phyloP scores from a whole-genome alignment of 1,139 yeast genomes.

The Wickerhamomyces sp. region DNA sequence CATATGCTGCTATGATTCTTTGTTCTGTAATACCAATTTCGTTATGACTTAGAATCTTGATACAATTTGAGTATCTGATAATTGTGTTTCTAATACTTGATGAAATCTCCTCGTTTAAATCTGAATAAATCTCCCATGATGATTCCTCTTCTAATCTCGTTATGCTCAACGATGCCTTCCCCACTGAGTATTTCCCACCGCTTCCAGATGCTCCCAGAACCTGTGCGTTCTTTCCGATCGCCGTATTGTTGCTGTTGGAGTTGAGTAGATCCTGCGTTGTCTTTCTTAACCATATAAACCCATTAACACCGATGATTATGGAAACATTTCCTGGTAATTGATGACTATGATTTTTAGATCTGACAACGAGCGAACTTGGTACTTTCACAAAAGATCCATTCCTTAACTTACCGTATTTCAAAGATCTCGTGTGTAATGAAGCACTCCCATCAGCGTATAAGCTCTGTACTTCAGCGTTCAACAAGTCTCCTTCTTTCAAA shows the following conservation, averaged over 20 bases:
- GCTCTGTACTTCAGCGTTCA: conserved; percentile 95
- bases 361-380: conserved; percentile 75
- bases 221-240: conserved; percentile 33
- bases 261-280: conserved; percentile 39
- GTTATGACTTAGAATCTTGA: conserved; percentile 72
- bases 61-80: conserved; percentile 78
- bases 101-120: conserved; percentile 72
- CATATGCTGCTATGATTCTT: conserved; percentile 77
- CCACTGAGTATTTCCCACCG: conserved; percentile 48
- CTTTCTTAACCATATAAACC: conserved; percentile 88
- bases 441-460: conserved; percentile 89
- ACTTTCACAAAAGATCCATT: conserved; percentile 81
- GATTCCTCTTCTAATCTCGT: conserved; percentile 91
- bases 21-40: conserved; percentile 85
- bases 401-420: conserved; percentile 90
- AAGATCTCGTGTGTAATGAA: conserved; percentile 88
- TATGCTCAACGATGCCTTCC: conserved; percentile 61
- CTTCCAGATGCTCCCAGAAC: conserved; percentile 31
- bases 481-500: conserved; percentile 92
- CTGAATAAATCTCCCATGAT: conserved; percentile 93
- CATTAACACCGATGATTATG: conserved; percentile 88
- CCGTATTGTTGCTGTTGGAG: conserved; percentile 25
- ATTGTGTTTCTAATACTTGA: conserved; percentile 63
- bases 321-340: conserved; percentile 88
- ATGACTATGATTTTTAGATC: conserved; percentile 84